phyloP scores from a whole-genome alignment of 352 stramenopile species.

The Phytopythium chamaehyphon region DNA sequence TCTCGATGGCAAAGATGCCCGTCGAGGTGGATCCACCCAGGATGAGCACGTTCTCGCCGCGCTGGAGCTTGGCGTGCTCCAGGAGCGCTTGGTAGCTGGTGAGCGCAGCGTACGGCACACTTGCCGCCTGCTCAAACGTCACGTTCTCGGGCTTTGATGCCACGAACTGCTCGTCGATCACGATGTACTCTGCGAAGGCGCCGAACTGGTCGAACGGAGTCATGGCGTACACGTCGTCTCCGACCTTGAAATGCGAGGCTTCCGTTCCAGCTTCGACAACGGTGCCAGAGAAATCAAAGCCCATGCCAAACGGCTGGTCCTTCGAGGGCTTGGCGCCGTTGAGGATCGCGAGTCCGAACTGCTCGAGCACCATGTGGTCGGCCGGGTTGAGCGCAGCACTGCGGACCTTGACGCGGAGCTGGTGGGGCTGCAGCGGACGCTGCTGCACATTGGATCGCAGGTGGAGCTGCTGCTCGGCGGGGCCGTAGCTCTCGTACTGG shows the following conservation, averaged over 20 bases:
- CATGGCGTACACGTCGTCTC: conserved; percentile 64
- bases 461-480: conserved; percentile 10
- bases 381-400: conserved; percentile 60
- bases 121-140: conserved; percentile 48
- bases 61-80: conserved; percentile 24
- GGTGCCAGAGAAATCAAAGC: conserved; percentile 60
- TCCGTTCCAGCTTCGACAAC: conserved; percentile 47
- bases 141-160: conserved; percentile 47
- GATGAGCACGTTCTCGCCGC: conserved; percentile 36
- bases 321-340: conserved; percentile 22
- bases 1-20: conserved; percentile 50
- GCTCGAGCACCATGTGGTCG: conserved; percentile 55
- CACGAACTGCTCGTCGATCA: conserved; percentile 33
- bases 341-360: conserved; percentile 23
- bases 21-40: conserved; percentile 60
- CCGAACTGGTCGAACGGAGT: conserved; percentile 28
- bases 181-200: conserved; percentile 49
- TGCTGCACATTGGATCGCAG: conserved; percentile 13
- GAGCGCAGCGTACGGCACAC: conserved; percentile 42
- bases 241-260: conserved; percentile 41
- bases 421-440: conserved; percentile 11
- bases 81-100: conserved; percentile 53
- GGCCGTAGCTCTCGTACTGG: conserved; percentile 20
- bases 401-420: conserved; percentile 60
- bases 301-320: conserved; percentile 35